Base-by-base conservation (phyloP, 208 protist species). In the Acanthamoeba lenticulata region DNA sequence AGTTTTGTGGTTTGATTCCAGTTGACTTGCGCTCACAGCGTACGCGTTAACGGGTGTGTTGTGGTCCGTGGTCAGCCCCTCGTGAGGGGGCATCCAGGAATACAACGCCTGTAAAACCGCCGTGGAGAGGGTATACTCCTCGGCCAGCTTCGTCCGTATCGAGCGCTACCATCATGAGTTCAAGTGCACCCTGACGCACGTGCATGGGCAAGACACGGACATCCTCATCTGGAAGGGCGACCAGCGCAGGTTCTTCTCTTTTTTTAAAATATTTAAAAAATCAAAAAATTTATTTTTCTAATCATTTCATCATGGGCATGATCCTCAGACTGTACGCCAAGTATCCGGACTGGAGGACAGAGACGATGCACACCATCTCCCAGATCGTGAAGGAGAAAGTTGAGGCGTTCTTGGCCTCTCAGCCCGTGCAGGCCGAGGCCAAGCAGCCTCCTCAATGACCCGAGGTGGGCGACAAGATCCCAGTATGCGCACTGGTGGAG, bases 271-370 rank as follows among this genome's bases (percentile, higher is more conserved):
- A 19, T 15, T 52, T 19, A 52, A 52, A 52, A 52, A 19, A 15
- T 5, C 15, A 15, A 52, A 19, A 52, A 52, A 52, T 52, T 52
- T 15, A 19, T 52, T 52, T 5, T 52, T 52, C 15, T 52, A 19
- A 15, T 52, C 9, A n/a, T n/a, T n/a, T n/a, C n/a, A n/a, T n/a
- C n/a, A n/a, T n/a, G n/a, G n/a, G n/a, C n/a, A n/a, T n/a, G n/a
- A n/a, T n/a, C n/a, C n/a, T n/a, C 27, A 79, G 67, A 4, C 67
- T 79, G 34, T 79, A 45, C 67, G 67, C 67, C 67, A 79, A 79
- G 67, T 79, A 79, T 79, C 67, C 67, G 67, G 67, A 79, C 3
- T 79, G 67, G 67, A 9, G 67, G 15, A 79, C 67, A n/a, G 67
- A 79, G 27, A 79, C 67, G 11, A 79, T 79, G 67, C 67, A 79